These are phyloP conservation scores for Scedosporium dehoogii DNA, from an alignment of 2,329 filamentous ascomycete species.

Conservation along the genomic window DNA sequence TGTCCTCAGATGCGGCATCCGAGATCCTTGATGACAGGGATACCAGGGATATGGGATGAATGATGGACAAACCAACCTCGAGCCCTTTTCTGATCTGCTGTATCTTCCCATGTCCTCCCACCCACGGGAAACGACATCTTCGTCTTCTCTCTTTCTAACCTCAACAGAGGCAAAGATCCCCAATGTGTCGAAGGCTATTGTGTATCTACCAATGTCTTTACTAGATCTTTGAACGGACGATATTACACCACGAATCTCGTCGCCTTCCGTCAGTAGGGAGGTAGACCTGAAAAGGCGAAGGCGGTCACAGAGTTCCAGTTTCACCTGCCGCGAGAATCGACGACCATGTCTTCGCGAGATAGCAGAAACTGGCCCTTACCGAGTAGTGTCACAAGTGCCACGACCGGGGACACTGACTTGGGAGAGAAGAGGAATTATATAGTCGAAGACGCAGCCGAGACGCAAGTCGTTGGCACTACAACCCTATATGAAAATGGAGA, in stretches of 20 bases:
- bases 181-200: background rate
- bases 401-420: background rate
- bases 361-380: background rate
- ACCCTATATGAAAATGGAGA: constrained; percentile 12
- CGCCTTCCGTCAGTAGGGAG: background rate
- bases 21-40: background rate
- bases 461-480: constrained; percentile 14
- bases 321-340: background rate
- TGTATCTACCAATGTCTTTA: too few species aligned
- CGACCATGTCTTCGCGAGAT: background rate
- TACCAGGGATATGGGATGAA: background rate
- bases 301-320: background rate
- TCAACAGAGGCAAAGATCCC: background rate
- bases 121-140: background rate
- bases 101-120: background rate
- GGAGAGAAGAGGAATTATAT: background rate
- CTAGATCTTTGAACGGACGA: background rate
- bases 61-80: background rate
- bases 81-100: background rate
- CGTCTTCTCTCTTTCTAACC: background rate
- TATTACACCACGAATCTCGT: background rate
- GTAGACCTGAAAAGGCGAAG: background rate
- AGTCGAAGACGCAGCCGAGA: constrained; percentile 3
- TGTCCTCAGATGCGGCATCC: too few species aligned
- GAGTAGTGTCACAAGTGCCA: background rate